Percentiles rank a stretch among this genome's conserved stretches.
Conservation (phyloP, 2,329 filamentous ascomycete genomes). For the Bisporella sp. region DNA sequence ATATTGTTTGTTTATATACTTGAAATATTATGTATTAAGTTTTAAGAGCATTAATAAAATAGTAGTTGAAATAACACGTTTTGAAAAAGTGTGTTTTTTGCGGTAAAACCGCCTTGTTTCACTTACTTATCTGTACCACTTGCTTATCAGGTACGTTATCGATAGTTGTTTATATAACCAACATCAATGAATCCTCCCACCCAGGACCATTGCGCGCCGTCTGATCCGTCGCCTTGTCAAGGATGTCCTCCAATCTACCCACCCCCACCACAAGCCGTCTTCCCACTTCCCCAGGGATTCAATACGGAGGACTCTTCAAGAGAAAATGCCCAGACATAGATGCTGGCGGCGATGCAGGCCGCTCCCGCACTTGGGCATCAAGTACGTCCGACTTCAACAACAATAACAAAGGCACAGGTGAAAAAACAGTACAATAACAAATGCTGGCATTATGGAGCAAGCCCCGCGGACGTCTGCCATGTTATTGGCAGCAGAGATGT, state of each 20-base stretch:
- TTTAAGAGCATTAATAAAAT: too few species aligned
- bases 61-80: too few species aligned
- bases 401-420: constrained; percentile 10
- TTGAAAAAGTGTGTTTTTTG: too few species aligned
- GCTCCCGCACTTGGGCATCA: constrained; percentile 10
- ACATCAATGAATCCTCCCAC: constrained; percentile 12
- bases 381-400: constrained; percentile 16
- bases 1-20: too few species aligned
- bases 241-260: constrained; percentile 7
- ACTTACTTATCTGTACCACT: too few species aligned
- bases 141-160: constrained; percentile 2
- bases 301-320: constrained; percentile 11
- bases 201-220: constrained; percentile 8
- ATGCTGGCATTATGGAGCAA: constrained; percentile 16
- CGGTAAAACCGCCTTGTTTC: too few species aligned
- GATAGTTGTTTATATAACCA: constrained; percentile 10
- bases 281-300: constrained; percentile 11
- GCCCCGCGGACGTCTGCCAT: constrained; percentile 14
- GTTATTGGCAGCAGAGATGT: constrained; percentile 15
- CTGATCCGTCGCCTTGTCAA: constrained; percentile 8
- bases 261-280: constrained; percentile 13
- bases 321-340: constrained; percentile 12
- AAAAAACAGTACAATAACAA: constrained; percentile 14
- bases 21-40: too few species aligned
- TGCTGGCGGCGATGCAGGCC: constrained; percentile 12